Percentiles rank a stretch among this genome's conserved stretches.
Evolutionary conservation across 345 rosid species (phyloP).

Genomic region (Nasturtium officinale): DNA sequence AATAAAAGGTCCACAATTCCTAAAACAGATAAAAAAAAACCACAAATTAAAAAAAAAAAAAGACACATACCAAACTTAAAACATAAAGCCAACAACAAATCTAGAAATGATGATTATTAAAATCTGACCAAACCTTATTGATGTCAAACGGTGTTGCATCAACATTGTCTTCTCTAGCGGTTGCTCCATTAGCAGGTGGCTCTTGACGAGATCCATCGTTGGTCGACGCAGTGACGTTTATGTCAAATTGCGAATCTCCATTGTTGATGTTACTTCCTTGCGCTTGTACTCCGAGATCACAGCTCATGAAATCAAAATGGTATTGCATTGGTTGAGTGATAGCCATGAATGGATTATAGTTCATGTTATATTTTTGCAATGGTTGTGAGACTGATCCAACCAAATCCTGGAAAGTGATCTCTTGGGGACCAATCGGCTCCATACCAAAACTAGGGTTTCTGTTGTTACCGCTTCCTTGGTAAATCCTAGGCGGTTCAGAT

Average conservation of each 20-base stretch:
- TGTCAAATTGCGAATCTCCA: neutral
- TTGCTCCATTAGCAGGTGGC: conserved; percentile 13
- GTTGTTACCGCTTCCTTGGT: conserved; percentile 25
- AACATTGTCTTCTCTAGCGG: neutral
- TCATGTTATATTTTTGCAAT: neutral
- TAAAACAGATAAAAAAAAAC: neutral
- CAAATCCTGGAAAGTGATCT: neutral
- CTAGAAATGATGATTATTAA: conserved; percentile 14
- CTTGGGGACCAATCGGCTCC: neutral
- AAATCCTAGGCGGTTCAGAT: no score
- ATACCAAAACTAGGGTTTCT: conserved; percentile 14
- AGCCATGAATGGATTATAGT: neutral
- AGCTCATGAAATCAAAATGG: neutral
- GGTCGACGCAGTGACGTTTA: neutral
- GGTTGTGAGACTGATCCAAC: conserved; percentile 1
- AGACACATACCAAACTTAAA: neutral
- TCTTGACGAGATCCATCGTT: neutral
- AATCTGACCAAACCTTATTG: neutral
- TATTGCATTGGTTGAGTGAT: neutral
- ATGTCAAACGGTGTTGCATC: neutral
- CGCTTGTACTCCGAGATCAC: neutral
- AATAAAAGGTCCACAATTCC: neutral
- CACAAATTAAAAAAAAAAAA: neutral
- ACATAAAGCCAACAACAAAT: neutral
- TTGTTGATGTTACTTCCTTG: neutral